Evolutionary conservation across 2,329 filamentous ascomycete genomes (phyloP), one percentile per base, ranked within the genome.

Genomic region (Xylaria sp.): DNA sequence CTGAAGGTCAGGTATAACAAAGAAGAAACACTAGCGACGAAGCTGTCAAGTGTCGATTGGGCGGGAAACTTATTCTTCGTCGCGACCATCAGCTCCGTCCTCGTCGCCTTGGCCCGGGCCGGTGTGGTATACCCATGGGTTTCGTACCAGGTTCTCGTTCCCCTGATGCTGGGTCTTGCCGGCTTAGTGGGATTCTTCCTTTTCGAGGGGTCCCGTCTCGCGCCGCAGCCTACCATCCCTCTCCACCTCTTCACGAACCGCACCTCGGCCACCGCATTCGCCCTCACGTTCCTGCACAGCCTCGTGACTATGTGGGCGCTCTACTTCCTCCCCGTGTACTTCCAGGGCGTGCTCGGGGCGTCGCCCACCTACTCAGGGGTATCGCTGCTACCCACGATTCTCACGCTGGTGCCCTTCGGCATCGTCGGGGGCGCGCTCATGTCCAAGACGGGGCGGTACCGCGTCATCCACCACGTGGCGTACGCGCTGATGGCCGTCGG

Each of bases 181-280:
- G 75, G 74, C 1, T 59, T 76, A 1, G 49, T 67, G 7, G 51
- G 57, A 1, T 78, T 79, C 48, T 54, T 56, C 8, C 49, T 63
- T 7, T 74, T 66, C 57, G 69, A 76, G 53, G 59, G 57, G n/a
- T 63, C 65, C 13, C 17, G 41, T 7, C 60, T 43, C 21, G 42
- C 57, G 2, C 7, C 40, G 3, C 65, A 74, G 44, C 66, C 71
- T 52, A 70, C 72, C 37, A 73, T 79, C 54, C 76, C 76, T 0
- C 64, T 69, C 1, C 63, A 66, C 7, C 64, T 79, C n/a, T 79
- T 80, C 66, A 61, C 60, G 1, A 78, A 76, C 56, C 67, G 72
- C 4, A 78, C 75, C 2, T 64, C 54, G 0, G 38, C 54, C 1
- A 52, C 64, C 2, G 66, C 59, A 2, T 72, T 70, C 40, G 44